Percentiles rank a stretch among this genome's conserved stretches.
phyloP scores from a whole-genome alignment of 495 filamentous ascomycete genomes.

The Niebla homalea region DNA sequence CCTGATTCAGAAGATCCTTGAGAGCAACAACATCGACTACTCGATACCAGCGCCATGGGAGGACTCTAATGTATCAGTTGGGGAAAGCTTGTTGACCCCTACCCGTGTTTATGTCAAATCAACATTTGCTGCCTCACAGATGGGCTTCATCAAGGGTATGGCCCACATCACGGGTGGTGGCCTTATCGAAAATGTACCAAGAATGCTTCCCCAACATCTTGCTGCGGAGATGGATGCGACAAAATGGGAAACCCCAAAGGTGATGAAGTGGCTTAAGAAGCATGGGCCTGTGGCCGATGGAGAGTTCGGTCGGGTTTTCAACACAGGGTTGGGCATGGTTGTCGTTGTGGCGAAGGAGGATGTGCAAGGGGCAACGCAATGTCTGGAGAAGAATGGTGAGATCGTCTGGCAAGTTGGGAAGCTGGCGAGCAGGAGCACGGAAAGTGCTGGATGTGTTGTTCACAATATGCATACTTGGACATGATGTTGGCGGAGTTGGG shows the following conservation, averaged over 20 bases:
- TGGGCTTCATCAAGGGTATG: conserved; percentile 64
- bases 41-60: conserved; percentile 49
- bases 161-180: conserved; percentile 95
- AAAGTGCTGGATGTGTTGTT: conserved; percentile 53
- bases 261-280: conserved; percentile 75
- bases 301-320: conserved; percentile 89
- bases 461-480: conserved; percentile 59
- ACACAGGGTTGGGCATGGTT: conserved; percentile 88
- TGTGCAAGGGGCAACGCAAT: conserved; percentile 35
- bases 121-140: conserved; percentile 48
- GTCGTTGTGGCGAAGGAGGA: conserved; percentile 53
- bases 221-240: conserved; percentile 63
- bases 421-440: conserved; percentile 38
- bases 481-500: background rate
- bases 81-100: conserved; percentile 62
- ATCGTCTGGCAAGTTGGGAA: conserved; percentile 62
- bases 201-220: conserved; percentile 70
- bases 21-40: conserved; percentile 45
- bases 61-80: conserved; percentile 33
- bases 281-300: conserved; percentile 54
- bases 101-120: conserved; percentile 72
- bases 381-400: conserved; percentile 56
- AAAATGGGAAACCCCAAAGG: conserved; percentile 53
- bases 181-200: conserved; percentile 78
- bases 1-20: conserved; percentile 76